phyloP scores from a whole-genome alignment of 106 monocot species.

The Gastrodia elata region DNA sequence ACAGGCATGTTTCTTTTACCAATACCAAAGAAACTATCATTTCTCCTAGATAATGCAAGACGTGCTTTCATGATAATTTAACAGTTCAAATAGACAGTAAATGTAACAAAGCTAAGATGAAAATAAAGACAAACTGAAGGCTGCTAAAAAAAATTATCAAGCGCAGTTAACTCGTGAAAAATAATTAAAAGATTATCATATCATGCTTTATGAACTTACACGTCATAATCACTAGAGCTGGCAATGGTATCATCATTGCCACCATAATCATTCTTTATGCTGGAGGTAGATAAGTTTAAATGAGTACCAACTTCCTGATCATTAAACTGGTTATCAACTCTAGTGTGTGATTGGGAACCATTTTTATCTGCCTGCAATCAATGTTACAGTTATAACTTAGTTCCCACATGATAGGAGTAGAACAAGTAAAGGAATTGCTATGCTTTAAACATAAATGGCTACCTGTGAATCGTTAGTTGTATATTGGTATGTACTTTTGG shows the following conservation, averaged over 20 bases:
- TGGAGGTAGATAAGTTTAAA: slow-evolving; percentile 8
- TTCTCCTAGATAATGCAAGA: not conserved
- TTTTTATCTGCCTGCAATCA: slow-evolving; percentile 20
- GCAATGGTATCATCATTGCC: not conserved
- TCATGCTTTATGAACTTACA: slow-evolving; percentile 1
- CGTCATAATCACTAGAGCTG: not conserved
- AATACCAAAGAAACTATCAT: not conserved
- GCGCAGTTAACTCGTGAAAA: not conserved
- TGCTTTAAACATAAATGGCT: not conserved
- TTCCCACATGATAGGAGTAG: not conserved
- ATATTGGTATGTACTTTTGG: slow-evolving; percentile 4
- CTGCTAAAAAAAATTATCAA: not conserved
- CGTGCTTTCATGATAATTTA: not conserved
- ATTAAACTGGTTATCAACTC: slow-evolving; percentile 12
- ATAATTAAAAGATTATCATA: not conserved
- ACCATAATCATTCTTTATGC: slow-evolving; percentile 11
- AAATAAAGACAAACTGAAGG: not conserved
- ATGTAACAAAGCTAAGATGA: not conserved
- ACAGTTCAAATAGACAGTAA: not conserved
- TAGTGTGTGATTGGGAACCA: slow-evolving; percentile 7
- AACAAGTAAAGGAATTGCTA: not conserved
- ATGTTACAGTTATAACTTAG: not conserved
- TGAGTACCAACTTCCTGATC: slow-evolving; percentile 1
- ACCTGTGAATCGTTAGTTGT: slow-evolving; percentile 10
- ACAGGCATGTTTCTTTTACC: not conserved